Conservation (phyloP, 192 early-diverging fungal genomes). For the Entophlyctis luteolus region DNA sequence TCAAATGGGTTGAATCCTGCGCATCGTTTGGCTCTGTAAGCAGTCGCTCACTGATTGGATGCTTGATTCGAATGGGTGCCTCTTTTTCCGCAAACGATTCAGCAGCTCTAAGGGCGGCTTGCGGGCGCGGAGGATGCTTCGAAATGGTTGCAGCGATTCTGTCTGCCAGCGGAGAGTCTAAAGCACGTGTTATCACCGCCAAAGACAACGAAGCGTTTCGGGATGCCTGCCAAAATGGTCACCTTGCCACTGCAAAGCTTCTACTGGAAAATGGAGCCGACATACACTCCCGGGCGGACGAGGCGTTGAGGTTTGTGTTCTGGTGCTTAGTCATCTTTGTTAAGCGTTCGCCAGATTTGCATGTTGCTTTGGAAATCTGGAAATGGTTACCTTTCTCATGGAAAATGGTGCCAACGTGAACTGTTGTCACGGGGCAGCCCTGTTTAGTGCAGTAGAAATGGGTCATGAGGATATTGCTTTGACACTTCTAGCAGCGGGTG, state of each 20-base stretch:
- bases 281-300: constrained; percentile 6
- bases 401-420: background rate
- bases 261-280: background rate
- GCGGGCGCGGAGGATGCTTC: no score
- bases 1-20: no score
- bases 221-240: background rate
- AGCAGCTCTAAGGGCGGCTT: background rate
- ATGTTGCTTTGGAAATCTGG: background rate
- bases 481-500: background rate
- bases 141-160: no score
- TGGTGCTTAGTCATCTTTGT: background rate
- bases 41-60: no score
- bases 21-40: no score
- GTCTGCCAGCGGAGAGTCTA: background rate
- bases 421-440: background rate
- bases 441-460: constrained; percentile 16
- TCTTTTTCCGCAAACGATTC: background rate
- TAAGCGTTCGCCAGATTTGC: background rate
- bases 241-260: background rate
- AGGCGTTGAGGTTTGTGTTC: background rate
- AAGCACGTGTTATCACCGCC: background rate
- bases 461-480: background rate
- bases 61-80: background rate
- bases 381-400: background rate
- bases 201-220: constrained; percentile 7